phyloP scores from a whole-genome alignment of 108 stramenopile species.

The Asterionellopsis glacialis region DNA sequence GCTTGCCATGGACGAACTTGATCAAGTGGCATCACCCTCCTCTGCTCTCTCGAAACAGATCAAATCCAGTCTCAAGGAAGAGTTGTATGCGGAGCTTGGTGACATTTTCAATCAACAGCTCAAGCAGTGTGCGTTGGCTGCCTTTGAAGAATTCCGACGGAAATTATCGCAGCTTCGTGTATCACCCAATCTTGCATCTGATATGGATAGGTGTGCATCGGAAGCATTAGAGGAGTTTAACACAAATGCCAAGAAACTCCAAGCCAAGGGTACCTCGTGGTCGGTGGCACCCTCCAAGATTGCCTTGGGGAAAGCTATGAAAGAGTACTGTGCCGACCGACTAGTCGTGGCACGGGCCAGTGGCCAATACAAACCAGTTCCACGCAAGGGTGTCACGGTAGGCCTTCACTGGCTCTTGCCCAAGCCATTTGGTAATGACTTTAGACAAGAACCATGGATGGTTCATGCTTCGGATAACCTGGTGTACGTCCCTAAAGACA shows the following conservation, averaged over 20 bases:
- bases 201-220: constrained; percentile 61
- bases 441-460: constrained; percentile 76
- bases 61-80: constrained; percentile 38
- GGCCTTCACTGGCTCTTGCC: constrained; percentile 91
- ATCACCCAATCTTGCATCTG: constrained; percentile 55
- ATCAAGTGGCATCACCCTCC: constrained; percentile 19
- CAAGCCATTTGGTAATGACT: constrained; percentile 89
- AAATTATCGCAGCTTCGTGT: constrained; percentile 65
- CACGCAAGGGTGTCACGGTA: constrained; percentile 85
- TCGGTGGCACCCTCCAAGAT: constrained; percentile 35
- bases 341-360: constrained; percentile 68
- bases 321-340: constrained; percentile 62
- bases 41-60: constrained; percentile 54
- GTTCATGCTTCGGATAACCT: constrained; percentile 71
- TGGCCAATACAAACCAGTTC: constrained; percentile 72
- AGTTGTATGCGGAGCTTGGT: constrained; percentile 50
- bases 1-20: constrained; percentile 49
- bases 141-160: constrained; percentile 63
- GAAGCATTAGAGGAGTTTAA: constrained; percentile 49
- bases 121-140: constrained; percentile 35
- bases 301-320: constrained; percentile 34
- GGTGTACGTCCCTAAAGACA: constrained; percentile 63
- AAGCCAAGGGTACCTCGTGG: constrained; percentile 6
- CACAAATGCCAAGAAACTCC: constrained; percentile 41
- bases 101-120: constrained; percentile 62